These are phyloP conservation scores for Ascoidea rubescens DNA, from an alignment of 805 yeast species.

Conservation along the genomic window DNA sequence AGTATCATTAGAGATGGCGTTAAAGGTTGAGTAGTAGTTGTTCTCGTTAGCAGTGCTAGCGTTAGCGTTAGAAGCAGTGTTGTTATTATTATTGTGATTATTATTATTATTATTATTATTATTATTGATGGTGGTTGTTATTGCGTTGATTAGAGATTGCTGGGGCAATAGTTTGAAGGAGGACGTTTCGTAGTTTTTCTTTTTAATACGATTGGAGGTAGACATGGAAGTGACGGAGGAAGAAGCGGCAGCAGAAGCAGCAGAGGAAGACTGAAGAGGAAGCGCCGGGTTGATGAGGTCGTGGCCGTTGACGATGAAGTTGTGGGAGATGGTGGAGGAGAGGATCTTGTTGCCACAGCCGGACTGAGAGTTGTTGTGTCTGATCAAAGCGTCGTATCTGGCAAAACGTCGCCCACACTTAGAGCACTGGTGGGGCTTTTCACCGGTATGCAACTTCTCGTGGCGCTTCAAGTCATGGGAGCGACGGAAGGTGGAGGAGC, in stretches of 20 bases:
- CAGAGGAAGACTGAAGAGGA: too few species aligned
- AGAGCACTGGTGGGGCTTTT: conserved; percentile 48
- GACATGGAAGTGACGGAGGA: too few species aligned
- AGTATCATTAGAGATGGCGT: too few species aligned
- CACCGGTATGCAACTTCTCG: conserved; percentile 63
- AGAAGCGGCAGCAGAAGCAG: too few species aligned
- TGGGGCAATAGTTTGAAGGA: background rate
- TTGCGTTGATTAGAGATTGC: too few species aligned
- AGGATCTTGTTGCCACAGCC: conserved; percentile 14
- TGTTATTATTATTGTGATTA: background rate
- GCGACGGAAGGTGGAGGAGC: conserved; percentile 52
- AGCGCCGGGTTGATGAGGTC: background rate
- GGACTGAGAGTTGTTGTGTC: conserved; percentile 42
- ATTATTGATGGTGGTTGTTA: background rate
- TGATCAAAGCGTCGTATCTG: conserved; percentile 58
- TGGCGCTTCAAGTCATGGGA: conserved; percentile 70
- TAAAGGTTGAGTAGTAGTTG: too few species aligned
- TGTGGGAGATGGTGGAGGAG: background rate
- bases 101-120: too few species aligned
- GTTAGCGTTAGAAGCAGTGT: background rate
- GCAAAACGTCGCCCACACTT: conserved; percentile 56
- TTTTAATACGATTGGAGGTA: too few species aligned
- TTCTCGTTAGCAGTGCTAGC: background rate
- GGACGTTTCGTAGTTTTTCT: background rate
- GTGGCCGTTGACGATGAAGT: background rate